Conservation (phyloP, 225 moss, liverwort and hornwort genomes). For the Neckera pumila region DNA sequence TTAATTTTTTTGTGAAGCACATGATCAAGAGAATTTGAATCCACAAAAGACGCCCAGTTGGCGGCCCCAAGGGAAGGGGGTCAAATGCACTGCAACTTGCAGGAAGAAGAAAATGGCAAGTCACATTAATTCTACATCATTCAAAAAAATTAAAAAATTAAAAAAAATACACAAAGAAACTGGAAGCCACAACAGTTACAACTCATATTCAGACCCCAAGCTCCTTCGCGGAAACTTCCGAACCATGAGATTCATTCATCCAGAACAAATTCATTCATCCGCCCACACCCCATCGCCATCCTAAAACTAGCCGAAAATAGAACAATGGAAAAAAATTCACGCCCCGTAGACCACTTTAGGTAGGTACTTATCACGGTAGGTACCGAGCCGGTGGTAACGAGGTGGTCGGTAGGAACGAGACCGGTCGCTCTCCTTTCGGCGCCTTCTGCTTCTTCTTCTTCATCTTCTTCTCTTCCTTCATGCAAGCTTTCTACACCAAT, state of each 20-base stretch:
- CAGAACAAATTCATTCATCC: not conserved
- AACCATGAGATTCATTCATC: not conserved
- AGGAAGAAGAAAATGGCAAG: not conserved
- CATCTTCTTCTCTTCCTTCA: not conserved
- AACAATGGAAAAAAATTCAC: not conserved
- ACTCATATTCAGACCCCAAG: not conserved
- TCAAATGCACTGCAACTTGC: not conserved
- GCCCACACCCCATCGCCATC: not conserved
- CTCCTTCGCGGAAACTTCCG: not conserved
- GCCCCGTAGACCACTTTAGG: not conserved
- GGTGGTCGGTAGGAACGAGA: slow-evolving; percentile 1
- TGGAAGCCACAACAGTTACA: not conserved
- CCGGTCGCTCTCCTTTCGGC: not conserved
- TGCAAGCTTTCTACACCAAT: not conserved
- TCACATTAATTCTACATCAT: not conserved
- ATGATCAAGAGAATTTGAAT: not conserved
- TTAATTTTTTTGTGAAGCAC: too few species aligned
- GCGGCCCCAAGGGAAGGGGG: not conserved
- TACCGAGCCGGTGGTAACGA: not conserved
- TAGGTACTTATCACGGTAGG: not conserved
- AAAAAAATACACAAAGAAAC: not conserved
- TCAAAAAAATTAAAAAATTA: not conserved
- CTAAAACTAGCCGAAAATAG: not conserved
- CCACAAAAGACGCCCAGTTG: not conserved
- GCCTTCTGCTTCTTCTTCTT: not conserved